phyloP scores from a whole-genome alignment of 78 protist species.

The Speleostelium caveatum region DNA sequence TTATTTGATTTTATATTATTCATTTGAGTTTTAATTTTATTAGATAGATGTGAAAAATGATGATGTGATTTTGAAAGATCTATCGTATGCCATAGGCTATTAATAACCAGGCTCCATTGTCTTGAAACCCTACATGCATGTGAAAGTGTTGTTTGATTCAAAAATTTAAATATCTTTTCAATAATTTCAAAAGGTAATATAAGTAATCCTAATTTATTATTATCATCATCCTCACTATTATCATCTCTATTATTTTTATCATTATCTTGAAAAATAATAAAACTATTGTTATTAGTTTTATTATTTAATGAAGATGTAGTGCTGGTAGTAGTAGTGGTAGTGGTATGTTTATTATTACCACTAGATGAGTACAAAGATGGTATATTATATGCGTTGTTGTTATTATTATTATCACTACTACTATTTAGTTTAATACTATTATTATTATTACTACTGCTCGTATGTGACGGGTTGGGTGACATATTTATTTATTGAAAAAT shows the following conservation, averaged over 20 bases:
- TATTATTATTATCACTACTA: no score
- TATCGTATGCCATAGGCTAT: conserved; percentile 54
- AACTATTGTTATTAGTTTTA: background rate
- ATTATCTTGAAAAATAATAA: background rate
- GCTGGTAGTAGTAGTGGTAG: background rate
- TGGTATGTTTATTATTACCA: background rate
- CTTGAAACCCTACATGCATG: conserved; percentile 8
- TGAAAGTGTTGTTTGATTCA: conserved; percentile 21
- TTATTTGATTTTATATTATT: conserved; percentile 14
- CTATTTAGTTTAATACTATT: background rate
- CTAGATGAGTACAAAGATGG: background rate
- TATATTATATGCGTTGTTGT: background rate
- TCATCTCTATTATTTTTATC: background rate
- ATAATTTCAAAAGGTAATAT: conserved; percentile 48
- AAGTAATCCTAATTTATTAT: no score
- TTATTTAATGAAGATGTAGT: background rate
- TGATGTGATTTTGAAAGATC: conserved; percentile 59
- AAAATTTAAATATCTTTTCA: conserved; percentile 38
- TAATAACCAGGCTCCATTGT: conserved; percentile 10
- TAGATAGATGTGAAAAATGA: conserved; percentile 43
- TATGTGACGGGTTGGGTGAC: no score
- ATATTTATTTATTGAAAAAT: no score
- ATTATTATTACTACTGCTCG: background rate
- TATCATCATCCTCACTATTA: background rate
- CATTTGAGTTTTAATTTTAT: background rate